Evolutionary conservation across 257 asterid species (phyloP).

Genomic region (Lavandula angustifolia): DNA sequence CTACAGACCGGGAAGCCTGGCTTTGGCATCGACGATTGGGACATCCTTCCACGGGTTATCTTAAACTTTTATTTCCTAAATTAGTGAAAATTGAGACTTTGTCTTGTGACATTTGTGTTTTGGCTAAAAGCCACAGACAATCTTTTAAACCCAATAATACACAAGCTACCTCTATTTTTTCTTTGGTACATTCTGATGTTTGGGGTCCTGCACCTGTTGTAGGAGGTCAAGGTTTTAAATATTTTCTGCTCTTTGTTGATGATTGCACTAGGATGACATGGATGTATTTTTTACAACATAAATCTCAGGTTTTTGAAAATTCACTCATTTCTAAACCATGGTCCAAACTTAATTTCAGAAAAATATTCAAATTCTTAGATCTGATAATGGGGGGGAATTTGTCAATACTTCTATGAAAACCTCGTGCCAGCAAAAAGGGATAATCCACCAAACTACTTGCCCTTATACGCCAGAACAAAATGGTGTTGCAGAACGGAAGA

Average conservation of each 20-base stretch:
- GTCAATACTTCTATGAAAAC: not conserved
- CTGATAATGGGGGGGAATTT: too few relatives aligned
- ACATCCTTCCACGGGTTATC: not conserved
- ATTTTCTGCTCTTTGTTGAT: too few relatives aligned
- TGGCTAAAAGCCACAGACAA: not conserved
- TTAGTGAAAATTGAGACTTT: not conserved
- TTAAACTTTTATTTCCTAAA: not conserved
- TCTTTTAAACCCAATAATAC: not conserved
- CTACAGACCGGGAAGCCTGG: not conserved
- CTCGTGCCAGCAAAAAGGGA: not conserved
- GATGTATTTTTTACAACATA: too few relatives aligned
- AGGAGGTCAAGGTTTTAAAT: too few relatives aligned
- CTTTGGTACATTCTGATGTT: too few relatives aligned
- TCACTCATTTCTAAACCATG: too few relatives aligned
- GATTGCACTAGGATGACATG: too few relatives aligned
- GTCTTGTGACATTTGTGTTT: not conserved
- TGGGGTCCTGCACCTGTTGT: too few relatives aligned
- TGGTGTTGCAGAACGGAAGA: not conserved
- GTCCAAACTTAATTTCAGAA: too few relatives aligned
- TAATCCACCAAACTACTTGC: not conserved
- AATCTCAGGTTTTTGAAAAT: too few relatives aligned
- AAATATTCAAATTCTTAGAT: too few relatives aligned
- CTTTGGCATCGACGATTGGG: not conserved
- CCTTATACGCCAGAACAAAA: not conserved
- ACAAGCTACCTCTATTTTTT: too few relatives aligned